Evolutionary conservation across 2,329 filamentous ascomycete species (phyloP), one percentile per base, ranked within the genome.

Genomic region (Hypoxylon sp.): DNA sequence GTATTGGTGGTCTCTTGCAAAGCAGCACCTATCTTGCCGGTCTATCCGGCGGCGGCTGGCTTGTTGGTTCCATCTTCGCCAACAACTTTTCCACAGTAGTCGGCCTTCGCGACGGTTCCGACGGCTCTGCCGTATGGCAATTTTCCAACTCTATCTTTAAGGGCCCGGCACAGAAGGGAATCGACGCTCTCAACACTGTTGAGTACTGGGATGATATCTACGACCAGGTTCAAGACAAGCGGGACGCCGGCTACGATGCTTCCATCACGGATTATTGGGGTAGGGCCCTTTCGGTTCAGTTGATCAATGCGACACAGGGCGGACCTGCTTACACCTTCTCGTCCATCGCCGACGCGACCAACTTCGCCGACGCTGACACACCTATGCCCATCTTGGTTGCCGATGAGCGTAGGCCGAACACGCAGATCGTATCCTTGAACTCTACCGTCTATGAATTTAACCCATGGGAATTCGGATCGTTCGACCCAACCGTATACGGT

Each of bases 391-490:
- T 94, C 46, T 73, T 93, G 2, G 80, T 94, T 1, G 79, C 88
- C 0, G 85, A 91, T 56, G 84, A 83, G 31, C 81, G 89, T 27
- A 74, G 78, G 12, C 84, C 87, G 0, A 83, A 81, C 9, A 79
- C 89, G 36, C 64, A 69, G 0, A 70, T 88, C 17, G 73, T 93
- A 17, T 78, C 83, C 0, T 69, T 80, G n/a, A 93, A 92, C 63
- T 81, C 88, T 1, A 92, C 89, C 1, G 79, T 91, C 20, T 87
- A 82, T 59, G 89, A 92, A 62, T 88, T 93, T 70, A 91, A 86
- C 60, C 90, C 90, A 0, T 92, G 83, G 74, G 89, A 94, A 62
- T 80, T 93, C 63, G 90, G 90, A 5, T 85, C 86, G 1, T 91
- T 83, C 62, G 90, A 93, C 66, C 87, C 89, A 0, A 88, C 82